These are phyloP conservation scores for Volvox carteri DNA, from an alignment of 163 green algal genomes.

Conservation along the genomic window DNA sequence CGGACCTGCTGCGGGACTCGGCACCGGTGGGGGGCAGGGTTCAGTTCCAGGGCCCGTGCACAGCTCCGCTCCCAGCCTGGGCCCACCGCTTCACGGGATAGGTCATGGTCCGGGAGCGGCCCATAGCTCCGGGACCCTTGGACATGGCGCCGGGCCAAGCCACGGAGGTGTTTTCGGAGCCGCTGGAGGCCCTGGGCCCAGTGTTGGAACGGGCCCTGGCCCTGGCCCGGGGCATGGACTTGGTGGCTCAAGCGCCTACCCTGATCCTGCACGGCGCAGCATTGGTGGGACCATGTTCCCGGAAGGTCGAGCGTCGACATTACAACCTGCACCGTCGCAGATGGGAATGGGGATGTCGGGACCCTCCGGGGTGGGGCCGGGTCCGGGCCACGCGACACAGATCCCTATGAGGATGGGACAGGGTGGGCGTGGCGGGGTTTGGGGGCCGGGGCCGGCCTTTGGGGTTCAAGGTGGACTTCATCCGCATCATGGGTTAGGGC, in stretches of 20 bases:
- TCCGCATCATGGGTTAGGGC: conserved; percentile 20
- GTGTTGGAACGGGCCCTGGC: not conserved
- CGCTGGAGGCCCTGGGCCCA: not conserved
- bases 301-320: not conserved
- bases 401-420: not conserved
- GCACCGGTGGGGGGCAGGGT: not conserved
- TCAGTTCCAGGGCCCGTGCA: not conserved
- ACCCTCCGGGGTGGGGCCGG: not conserved
- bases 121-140: not conserved
- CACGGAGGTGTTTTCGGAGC: not conserved
- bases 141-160: not conserved
- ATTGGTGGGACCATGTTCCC: conserved; percentile 4
- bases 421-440: conserved; percentile 8
- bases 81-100: not conserved
- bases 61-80: not conserved
- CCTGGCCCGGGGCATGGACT: not conserved
- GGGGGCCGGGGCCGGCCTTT: not conserved
- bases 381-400: not conserved
- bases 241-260: not conserved
- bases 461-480: not conserved
- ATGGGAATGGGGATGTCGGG: not conserved
- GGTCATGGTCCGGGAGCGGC: not conserved
- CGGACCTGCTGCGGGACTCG: not conserved
- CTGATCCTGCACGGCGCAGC: not conserved
- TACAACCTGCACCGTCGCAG: conserved; percentile 13